A percentile compares a stretch with the other conserved stretches of the same genome.
Evolutionary conservation across 2,329 filamentous ascomycete species (phyloP).

Genomic region (Penicillium hesseltinei): DNA sequence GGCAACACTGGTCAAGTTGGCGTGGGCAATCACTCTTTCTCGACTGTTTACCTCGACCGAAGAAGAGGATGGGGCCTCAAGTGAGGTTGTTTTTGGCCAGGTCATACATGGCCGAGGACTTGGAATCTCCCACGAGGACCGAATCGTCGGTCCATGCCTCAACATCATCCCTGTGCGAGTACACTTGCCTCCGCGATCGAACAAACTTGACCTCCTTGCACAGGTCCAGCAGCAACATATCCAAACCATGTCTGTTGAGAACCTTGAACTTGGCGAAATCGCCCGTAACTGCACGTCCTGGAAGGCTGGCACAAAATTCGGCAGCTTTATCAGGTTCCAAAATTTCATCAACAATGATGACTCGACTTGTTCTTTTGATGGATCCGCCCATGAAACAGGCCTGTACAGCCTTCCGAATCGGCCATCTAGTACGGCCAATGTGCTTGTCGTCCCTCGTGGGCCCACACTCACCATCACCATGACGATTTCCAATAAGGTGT

Average conservation of each 20-base stretch:
- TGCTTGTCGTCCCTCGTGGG: background rate
- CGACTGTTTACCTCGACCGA: background rate
- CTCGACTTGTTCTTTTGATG: background rate
- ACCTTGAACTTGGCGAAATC: background rate
- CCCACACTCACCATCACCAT: background rate
- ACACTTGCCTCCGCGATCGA: background rate
- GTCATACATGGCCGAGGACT: background rate
- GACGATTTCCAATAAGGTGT: background rate
- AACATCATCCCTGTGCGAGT: background rate
- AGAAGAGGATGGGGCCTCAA: background rate
- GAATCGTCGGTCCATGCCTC: background rate
- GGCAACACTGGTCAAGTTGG: background rate
- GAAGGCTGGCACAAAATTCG: background rate
- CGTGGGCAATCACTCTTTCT: background rate
- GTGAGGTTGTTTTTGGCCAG: background rate
- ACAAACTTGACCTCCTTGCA: background rate
- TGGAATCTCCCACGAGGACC: background rate
- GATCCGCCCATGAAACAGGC: background rate
- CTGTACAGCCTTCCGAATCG: background rate
- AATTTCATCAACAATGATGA: background rate
- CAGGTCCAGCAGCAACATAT: background rate
- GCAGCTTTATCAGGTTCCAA: background rate
- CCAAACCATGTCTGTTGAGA: background rate
- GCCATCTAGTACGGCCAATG: background rate
- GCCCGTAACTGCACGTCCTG: background rate